Base-by-base conservation (phyloP, 2,329 filamentous ascomycete species). In the Pochonia chlamydosporia region DNA sequence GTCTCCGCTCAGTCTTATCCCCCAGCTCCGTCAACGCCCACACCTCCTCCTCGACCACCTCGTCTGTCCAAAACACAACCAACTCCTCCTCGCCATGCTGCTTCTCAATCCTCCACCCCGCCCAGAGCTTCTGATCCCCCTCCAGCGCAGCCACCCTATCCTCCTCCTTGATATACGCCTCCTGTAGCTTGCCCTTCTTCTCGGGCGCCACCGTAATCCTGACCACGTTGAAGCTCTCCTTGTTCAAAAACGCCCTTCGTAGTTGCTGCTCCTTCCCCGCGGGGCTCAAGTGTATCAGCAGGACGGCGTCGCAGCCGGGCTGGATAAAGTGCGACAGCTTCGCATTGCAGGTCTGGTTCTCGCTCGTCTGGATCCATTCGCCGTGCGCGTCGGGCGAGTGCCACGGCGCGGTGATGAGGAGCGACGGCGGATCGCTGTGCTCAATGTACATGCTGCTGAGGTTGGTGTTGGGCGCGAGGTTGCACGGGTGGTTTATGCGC, bases 391-490 rank as follows among this genome's bases (percentile, higher is more conserved):
- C 64, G 18, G 64, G 62, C 0, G 67, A 70, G 46, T 66, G 61
- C 74, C 73, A 76, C 10, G 67, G 63, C 16, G 72, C 68, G 4
- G 68, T 69, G 52, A 76, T 62, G 52, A 76, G 59, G n/a, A 71
- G 49, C 24, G 58, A 55, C 3, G 63, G 56, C 10, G 64, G 63
- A 46, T 70, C 60, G 21, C 64, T 61, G 18, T 65, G 63, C 35
- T 58, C 62, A 25, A 65, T 55, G 49, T 63, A 67, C 49, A 64
- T 60, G 35, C 60, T 60, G 37, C 68, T 69, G 16, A 68, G 59
- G 40, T 60, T 56, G 2, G 60, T 56, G 39, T 62, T 59, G 46
- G 65, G 56, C 16, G 59, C 36, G 11, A 66, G 59, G 10, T 65
- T 56, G 25, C 60, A 50, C 2, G 69, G 67, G 41, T 68, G 62